Percentiles rank a stretch among this genome's conserved stretches.
Conservation (phyloP, 495 filamentous ascomycete species). For the Xylaria nigripes region DNA sequence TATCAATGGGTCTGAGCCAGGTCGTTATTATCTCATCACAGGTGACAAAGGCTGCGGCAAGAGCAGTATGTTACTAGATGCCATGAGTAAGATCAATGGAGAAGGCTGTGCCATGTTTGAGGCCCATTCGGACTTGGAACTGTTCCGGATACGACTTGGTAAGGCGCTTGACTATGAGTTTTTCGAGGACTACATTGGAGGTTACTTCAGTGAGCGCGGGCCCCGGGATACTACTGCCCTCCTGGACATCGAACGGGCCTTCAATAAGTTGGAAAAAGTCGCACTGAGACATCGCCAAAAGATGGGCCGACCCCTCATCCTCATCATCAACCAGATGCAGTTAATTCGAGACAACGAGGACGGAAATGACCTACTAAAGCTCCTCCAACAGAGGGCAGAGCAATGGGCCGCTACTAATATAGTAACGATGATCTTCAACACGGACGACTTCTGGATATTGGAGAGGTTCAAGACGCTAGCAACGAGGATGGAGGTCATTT, state of each 20-base stretch:
- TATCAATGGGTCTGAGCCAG: slow-evolving; percentile 55
- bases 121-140: slow-evolving; percentile 88
- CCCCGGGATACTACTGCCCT: slow-evolving; percentile 85
- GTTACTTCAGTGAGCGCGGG: slow-evolving; percentile 86
- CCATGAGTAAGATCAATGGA: slow-evolving; percentile 84
- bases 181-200: slow-evolving; percentile 82
- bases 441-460: slow-evolving; percentile 97
- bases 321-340: slow-evolving; percentile 90
- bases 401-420: slow-evolving; percentile 88
- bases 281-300: slow-evolving; percentile 56
- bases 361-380: slow-evolving; percentile 82
- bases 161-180: slow-evolving; percentile 94
- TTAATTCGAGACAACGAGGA: slow-evolving; percentile 84
- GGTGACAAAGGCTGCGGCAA: slow-evolving; percentile 97
- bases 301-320: slow-evolving; percentile 60
- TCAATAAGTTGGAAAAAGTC: slow-evolving; percentile 97
- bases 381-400: slow-evolving; percentile 92
- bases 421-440: slow-evolving; percentile 85
- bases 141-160: slow-evolving; percentile 85
- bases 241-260: slow-evolving; percentile 87
- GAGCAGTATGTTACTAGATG: slow-evolving; percentile 87
- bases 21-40: slow-evolving; percentile 88
- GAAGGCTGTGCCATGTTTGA: slow-evolving; percentile 88
- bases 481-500: slow-evolving; percentile 83
- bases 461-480: slow-evolving; percentile 85